Percentiles rank a stretch among this genome's conserved stretches.
phyloP scores from a whole-genome alignment of 371 early-diverging fungal genomes.

The Mucor sp. region DNA sequence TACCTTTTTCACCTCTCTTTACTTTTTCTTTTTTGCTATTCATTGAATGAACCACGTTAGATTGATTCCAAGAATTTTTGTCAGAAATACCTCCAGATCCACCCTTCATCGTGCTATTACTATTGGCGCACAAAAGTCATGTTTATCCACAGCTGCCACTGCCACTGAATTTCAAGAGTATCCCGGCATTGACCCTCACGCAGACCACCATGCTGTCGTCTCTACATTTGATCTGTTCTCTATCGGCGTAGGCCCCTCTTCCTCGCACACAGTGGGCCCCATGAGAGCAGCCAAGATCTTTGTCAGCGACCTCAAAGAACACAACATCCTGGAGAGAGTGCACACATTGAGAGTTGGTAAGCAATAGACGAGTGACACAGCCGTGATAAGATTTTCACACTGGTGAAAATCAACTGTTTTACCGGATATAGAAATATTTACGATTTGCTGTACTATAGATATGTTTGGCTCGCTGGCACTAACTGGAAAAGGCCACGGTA shows the following conservation, averaged over 20 bases:
- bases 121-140: constrained; percentile 3
- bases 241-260: constrained; percentile 93
- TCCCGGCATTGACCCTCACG: background rate
- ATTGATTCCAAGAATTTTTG: background rate
- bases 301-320: constrained; percentile 77
- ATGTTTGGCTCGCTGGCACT: constrained; percentile 92
- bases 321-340: constrained; percentile 72
- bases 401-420: constrained; percentile 11
- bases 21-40: background rate
- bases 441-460: constrained; percentile 46
- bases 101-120: background rate
- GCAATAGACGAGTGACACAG: background rate
- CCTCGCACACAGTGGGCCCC: constrained; percentile 91
- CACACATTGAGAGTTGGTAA: constrained; percentile 68
- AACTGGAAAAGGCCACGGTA: constrained; percentile 95
- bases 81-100: background rate
- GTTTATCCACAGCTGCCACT: constrained; percentile 10
- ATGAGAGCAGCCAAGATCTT: constrained; percentile 97
- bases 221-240: constrained; percentile 94
- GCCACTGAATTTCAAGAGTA: constrained; percentile 1
- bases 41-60: constrained; percentile 3
- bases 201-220: constrained; percentile 85
- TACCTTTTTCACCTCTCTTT: background rate
- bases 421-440: constrained; percentile 2
- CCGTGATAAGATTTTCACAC: background rate